Base-by-base conservation (phyloP, 2,329 filamentous ascomycete species). In the Falciphora oryzae region DNA sequence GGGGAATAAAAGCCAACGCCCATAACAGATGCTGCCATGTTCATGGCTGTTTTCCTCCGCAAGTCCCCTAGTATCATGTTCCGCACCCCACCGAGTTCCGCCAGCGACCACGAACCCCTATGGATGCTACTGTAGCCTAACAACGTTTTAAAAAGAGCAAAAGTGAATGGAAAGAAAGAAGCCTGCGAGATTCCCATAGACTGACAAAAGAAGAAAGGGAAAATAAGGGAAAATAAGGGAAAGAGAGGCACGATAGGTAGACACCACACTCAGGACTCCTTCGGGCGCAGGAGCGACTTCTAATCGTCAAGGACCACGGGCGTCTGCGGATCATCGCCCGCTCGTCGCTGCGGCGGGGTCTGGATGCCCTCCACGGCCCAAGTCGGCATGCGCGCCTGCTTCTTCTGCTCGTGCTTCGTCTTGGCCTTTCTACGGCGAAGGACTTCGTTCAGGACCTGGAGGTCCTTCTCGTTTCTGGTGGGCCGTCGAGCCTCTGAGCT, bases 121-220 rank as follows among this genome's bases (percentile, higher is more conserved):
- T 3, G 18, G 38, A 18, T 44, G 38, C 16, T 44, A 44, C 16
- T 18, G 38, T 44, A 44, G 7, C 18, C 16, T 44, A 18, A 18
- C 14, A 44, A 18, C 18, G 38, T 18, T 38, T 38, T 1, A 5
- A 16, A 6, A 38, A 44, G 16, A 6, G n/a, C n/a, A n/a, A 44
- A 44, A 18, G 38, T 18, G 7, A 18, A 18, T 4, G 16, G 18
- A 44, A 18, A 18, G 4, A 44, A 11, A 44, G 1, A 44, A 16
- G 14, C 38, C 56, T 28, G 32, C 66, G 62, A 69, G 65, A 69
- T 66, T 66, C 64, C 66, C 67, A 66, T 25, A 53, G 63, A 61
- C 65, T 65, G 63, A 66, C 67, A 58, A 64, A 63, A 57, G 62
- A 28, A 32, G 58, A 65, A 64, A 63, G 59, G 57, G 60, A 57